phyloP scores from a whole-genome alignment of 352 stramenopile species.

The Plasmopara viticola region DNA sequence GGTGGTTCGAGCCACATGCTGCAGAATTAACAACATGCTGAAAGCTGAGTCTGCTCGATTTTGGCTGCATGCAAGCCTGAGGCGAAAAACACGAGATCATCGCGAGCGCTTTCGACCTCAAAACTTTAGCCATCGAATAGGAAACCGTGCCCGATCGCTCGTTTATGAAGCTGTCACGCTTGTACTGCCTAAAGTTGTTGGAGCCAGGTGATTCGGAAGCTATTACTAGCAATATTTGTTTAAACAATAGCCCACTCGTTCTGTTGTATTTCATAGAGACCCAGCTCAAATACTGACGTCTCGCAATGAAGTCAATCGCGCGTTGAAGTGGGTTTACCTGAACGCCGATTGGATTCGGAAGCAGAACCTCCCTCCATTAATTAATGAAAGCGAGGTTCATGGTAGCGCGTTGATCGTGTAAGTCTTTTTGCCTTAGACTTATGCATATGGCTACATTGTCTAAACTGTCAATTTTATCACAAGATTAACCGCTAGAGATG shows the following conservation, averaged over 20 bases:
- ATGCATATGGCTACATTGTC: neutral
- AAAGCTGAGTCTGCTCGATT: slow-evolving; percentile 77
- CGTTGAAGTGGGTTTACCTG: slow-evolving; percentile 83
- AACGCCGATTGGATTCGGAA: slow-evolving; percentile 82
- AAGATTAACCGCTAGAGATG: slow-evolving; percentile 51
- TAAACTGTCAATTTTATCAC: neutral
- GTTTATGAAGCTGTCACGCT: slow-evolving; percentile 77
- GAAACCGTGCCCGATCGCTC: slow-evolving; percentile 52
- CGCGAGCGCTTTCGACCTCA: slow-evolving; percentile 45
- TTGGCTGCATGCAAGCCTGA: slow-evolving; percentile 76
- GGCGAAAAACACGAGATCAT: slow-evolving; percentile 53
- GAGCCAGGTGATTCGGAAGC: slow-evolving; percentile 30
- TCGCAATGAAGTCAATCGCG: slow-evolving; percentile 57
- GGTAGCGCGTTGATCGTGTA: slow-evolving; percentile 34
- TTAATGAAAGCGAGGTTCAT: slow-evolving; percentile 18
- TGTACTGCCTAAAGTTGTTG: slow-evolving; percentile 71
- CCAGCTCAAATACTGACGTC: slow-evolving; percentile 62
- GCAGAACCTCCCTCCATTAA: slow-evolving; percentile 47
- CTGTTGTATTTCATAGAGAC: slow-evolving; percentile 33
- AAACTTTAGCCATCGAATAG: slow-evolving; percentile 39
- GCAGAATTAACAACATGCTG: slow-evolving; percentile 80
- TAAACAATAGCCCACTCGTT: neutral
- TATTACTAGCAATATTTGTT: neutral
- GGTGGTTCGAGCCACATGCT: slow-evolving; percentile 60
- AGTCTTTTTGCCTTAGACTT: slow-evolving; percentile 1